Evolutionary conservation across 305 asterid species (phyloP), one percentile per base, ranked within the genome.

Genomic region (Nicotiana rustica): DNA sequence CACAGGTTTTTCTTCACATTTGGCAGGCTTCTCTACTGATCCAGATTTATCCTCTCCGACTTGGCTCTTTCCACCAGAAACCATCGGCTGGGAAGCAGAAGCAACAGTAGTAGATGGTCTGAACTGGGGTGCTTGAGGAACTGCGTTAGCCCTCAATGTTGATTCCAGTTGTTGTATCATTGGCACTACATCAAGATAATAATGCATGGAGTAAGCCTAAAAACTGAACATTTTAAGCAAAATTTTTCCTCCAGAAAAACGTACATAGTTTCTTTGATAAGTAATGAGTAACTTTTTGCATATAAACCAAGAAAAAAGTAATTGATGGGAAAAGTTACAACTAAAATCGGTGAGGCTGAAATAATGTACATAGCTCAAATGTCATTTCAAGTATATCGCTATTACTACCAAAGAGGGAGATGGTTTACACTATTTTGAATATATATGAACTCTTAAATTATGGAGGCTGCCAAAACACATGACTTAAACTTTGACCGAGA

Each of bases 71-170:
- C 67, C 84, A 12, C 52, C 62, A 31, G 85, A 75, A 85, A 69
- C 82, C 10, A 85, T 80, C 5, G 85, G 52, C 86, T 77, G 92
- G 60, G 78, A 36, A 13, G 92, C 86, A 68, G 89, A 41, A 79
- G 89, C 84, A 47, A 77, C 89, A 25, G 25, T 25, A 29, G 91
- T 80, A 14, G 95, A 35, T 52, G 97, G 90, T 35, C 78, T 83
- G 86, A 94, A 94, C 81, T 91, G 97, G 41, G 98, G 98, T 38
- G 95, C 94, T 88, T 91, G 98, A 1, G 99, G 99, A 14, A 93
- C 98, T 0, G 96, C 97, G 57, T 96, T 96, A 21, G 95, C 97
- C 86, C 93, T 89, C 85, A 96, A 49, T 10, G 98, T 91, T 57
- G 92, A 75, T 90, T 96, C 99, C 83, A 96, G 69, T 81, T 92